Evolutionary conservation across 2,329 filamentous ascomycete genomes (phyloP).

Genomic region (Exophiala sideris): DNA sequence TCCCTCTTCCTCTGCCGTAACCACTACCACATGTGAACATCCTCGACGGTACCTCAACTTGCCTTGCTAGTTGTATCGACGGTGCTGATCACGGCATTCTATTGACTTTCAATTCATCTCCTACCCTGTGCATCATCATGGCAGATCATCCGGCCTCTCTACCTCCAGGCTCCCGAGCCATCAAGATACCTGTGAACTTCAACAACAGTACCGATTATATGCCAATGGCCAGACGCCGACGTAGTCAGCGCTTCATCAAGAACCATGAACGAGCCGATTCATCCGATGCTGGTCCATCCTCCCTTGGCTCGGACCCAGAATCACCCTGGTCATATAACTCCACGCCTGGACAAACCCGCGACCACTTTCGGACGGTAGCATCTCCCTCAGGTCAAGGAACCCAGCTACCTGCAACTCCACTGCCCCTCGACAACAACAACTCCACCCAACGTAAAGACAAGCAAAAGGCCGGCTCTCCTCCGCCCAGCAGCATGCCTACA

Average conservation of each 20-base stretch:
- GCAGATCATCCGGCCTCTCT: conserved; percentile 13
- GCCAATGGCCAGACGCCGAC: conserved; percentile 16
- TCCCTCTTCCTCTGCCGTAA: neutral
- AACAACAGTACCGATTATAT: conserved; percentile 11
- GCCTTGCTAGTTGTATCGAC: conserved; percentile 3
- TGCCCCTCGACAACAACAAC: neutral
- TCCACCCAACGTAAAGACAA: conserved; percentile 25
- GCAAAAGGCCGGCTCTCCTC: conserved; percentile 19
- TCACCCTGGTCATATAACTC: conserved; percentile 23
- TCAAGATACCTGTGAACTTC: conserved; percentile 28
- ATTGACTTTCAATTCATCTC: conserved; percentile 1
- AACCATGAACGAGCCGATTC: conserved; percentile 14
- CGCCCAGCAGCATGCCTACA: conserved; percentile 18
- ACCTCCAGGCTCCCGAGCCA: conserved; percentile 25
- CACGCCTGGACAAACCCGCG: conserved; percentile 8
- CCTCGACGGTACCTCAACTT: neutral
- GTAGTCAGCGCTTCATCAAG: conserved; percentile 21
- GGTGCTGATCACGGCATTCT: conserved; percentile 5
- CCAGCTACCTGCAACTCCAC: conserved; percentile 5
- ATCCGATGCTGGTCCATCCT: conserved; percentile 26
- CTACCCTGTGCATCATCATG: conserved; percentile 12
- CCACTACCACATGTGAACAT: neutral
- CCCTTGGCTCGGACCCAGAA: conserved; percentile 20
- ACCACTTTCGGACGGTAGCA: conserved; percentile 13
- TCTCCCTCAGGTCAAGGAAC: conserved; percentile 12